Base-by-base conservation (phyloP, 805 yeast genomes). In the Kazachstania kunashirensis region DNA sequence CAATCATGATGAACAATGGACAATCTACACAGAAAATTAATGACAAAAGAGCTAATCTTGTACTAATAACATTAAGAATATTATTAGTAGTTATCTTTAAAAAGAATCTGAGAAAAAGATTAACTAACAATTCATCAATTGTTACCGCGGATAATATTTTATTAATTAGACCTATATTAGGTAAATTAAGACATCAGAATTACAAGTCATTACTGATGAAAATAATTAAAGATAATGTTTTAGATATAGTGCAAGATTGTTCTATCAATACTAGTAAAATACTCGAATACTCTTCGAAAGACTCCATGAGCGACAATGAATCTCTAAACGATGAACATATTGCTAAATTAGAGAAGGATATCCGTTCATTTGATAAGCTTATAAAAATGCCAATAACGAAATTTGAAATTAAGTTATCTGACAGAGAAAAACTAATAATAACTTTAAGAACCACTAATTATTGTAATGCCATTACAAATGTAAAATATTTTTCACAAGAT, bases 11-110 rank as follows among this genome's bases (percentile, higher is more conserved):
- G 26, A 55, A 55, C 24, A 61, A 52, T 28, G 63, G 61, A 36
- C 70, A 64, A 38, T 71, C 66, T 31, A 49, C 54, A 2, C 52
- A 69, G 62, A 66, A 67, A 57, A 51, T 71, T 43, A 55, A 63
- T 40, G 62, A 62, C 36, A 47, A 38, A 37, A 52, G 66, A 31
- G 68, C 67, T 0, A 53, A 56, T 35, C 32, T 62, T 13, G 43
- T 62, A 18, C 46, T 60, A n/a, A 45, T 59, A 1, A 56, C 44
- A 51, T 49, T 49, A 41, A 50, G 58, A 53, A 49, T 51, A 54
- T 52, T 54, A 50, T 47, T 56, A 59, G 65, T 60, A 1, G 52
- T 50, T 39, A 58, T 48, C 59, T 67, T 50, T 65, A 70, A 52
- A 64, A 67, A 46, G 45, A 60, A 52, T 37, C 33, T 52, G 24